These are phyloP conservation scores for Penicillium macrosclerotiorum DNA, from an alignment of 495 filamentous ascomycete genomes.

Conservation along the genomic window DNA sequence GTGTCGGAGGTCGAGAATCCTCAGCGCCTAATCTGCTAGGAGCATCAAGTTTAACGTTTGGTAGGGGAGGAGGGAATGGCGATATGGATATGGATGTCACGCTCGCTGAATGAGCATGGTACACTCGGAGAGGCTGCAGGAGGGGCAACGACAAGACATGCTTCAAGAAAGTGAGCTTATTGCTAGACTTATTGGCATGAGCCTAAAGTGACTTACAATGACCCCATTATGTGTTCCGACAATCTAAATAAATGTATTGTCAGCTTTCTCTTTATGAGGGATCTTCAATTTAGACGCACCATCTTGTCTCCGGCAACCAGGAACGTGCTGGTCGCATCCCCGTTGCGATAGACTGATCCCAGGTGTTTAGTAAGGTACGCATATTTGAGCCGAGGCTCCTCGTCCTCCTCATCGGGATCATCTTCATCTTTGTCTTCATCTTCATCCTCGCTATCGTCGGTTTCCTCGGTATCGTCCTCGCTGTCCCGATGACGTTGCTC, in stretches of 20 bases:
- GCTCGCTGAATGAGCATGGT: constrained; percentile 88
- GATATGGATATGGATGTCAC: constrained; percentile 88
- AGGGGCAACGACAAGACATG: constrained; percentile 81
- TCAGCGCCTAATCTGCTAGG: constrained; percentile 45
- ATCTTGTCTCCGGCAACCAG: constrained; percentile 93
- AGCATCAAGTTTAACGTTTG: constrained; percentile 53
- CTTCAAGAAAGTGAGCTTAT: constrained; percentile 44
- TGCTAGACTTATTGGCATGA: not conserved
- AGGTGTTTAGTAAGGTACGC: constrained; percentile 77
- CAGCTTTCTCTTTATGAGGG: constrained; percentile 2
- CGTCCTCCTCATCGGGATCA: constrained; percentile 79
- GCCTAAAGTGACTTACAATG: constrained; percentile 61
- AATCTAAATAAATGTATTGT: constrained; percentile 57
- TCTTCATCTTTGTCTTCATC: constrained; percentile 53
- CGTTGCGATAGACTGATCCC: constrained; percentile 81
- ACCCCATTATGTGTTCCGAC: constrained; percentile 96
- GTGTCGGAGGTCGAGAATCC: constrained; percentile 40
- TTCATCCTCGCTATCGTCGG: constrained; percentile 25
- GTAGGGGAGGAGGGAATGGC: constrained; percentile 76
- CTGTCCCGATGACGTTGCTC: constrained; percentile 13
- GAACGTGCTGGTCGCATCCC: constrained; percentile 88
- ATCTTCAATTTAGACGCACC: constrained; percentile 48
- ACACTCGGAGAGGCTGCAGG: constrained; percentile 74
- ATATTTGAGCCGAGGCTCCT: constrained; percentile 96
- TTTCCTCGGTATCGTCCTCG: constrained; percentile 24